Base-by-base conservation (phyloP, 1,284 basidiomycete genomes). In the Takashimella tepidaria region DNA sequence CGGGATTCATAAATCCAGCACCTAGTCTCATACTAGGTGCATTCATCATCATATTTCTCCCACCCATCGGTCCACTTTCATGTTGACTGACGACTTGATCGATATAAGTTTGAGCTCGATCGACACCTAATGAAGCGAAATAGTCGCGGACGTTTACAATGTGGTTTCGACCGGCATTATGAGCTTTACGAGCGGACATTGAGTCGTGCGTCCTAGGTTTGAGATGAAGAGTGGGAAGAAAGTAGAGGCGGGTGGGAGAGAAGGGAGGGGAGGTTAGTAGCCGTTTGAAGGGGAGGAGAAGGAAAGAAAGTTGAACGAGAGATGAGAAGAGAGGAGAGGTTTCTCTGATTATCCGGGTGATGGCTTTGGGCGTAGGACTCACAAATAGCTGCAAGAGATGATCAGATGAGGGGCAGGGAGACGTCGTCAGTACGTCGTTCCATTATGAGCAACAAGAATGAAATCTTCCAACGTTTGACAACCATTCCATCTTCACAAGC, bases 151-250 rank as follows among this genome's bases (percentile, higher is more conserved):
- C 95, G 71, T 98, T 98, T 49, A 90, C 82, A 42, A 98, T 81
- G 72, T 98, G 95, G 77, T 98, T 98, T 56, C 93, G 82, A 57
- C 95, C 95, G 60, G 86, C 91, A 77, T 98, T 98, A 77, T 98
- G 95, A 46, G 95, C 95, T 77, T 97, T 97, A 61, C 95, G 88
- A 31, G 98, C 95, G 51, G 59, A 68, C 56, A 61, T 61, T 46
- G 63, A 64, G 64, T 73, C 68, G 60, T 71, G 69, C 40, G 68
- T 72, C 40, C 68, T 65, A 48, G 11, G 24, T 26, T 21, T 19
- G 23, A 20, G 8, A n/a, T 37, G 22, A 27, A n/a, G 5, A 6
- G 26, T 16, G 3, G 13, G 2, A 16, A 8, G 31, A 37, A 37
- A 8, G 31, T 16, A 37, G 16, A 37, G 16, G n/a, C 4, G 22